A percentile compares a stretch with the other conserved stretches of the same genome.
Evolutionary conservation across 1,139 yeast species (phyloP).

Genomic region (Yamadazyma dendronema): DNA sequence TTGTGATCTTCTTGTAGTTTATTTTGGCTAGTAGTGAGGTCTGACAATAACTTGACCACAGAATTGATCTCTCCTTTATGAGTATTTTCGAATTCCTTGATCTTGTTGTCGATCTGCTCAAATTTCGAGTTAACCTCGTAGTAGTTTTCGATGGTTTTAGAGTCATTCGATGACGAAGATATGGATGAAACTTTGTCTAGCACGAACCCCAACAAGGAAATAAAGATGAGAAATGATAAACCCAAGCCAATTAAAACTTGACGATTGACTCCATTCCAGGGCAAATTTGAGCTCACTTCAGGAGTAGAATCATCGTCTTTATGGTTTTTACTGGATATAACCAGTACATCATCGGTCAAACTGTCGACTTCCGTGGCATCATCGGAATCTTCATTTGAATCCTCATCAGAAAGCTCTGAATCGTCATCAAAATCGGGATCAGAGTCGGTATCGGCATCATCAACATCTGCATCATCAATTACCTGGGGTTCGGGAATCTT

Average conservation of each 20-base stretch:
- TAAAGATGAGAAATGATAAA: neutral
- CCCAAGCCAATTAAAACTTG: neutral
- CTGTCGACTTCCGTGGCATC: conserved; percentile 11
- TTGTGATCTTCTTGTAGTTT: neutral
- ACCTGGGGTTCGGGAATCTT: neutral
- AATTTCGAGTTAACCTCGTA: conserved; percentile 19
- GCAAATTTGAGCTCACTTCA: no score
- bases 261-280: neutral
- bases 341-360: no score
- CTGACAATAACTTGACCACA: conserved; percentile 1
- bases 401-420: conserved; percentile 1
- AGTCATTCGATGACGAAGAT: neutral
- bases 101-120: conserved; percentile 17
- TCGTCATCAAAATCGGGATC: conserved; percentile 2
- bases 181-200: neutral
- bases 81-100: conserved; percentile 10
- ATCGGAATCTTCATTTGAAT: conserved; percentile 5
- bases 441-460: conserved; percentile 9
- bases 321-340: no score
- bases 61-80: conserved; percentile 9
- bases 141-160: conserved; percentile 14
- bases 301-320: no score
- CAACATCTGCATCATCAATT: conserved; percentile 10
- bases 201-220: neutral
- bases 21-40: conserved; percentile 10